Base-by-base conservation (phyloP, 2,329 filamentous ascomycete species). In the Nothopassalora personata region DNA sequence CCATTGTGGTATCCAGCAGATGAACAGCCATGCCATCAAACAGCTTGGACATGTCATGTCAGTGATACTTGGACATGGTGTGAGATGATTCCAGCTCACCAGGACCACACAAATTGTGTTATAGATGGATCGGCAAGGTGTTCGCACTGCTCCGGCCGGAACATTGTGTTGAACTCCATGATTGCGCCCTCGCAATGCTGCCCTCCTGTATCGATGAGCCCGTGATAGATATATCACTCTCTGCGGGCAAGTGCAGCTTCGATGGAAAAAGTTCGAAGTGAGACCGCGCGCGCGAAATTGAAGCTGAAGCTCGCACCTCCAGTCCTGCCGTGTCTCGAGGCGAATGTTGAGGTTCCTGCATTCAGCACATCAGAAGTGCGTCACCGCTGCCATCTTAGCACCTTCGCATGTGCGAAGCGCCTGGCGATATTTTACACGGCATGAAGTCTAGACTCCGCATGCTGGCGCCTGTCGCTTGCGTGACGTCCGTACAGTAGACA, bases 1-100 rank as follows among this genome's bases (percentile, higher is more conserved):
- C 75, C 96, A 92, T 73, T 97, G 92, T 0, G 92, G 92, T 3
- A 96, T 82, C 76, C 97, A 97, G 39, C 92, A 97, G 59, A 96
- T 77, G 63, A 96, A 80, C 67, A 97, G 90, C 58, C 91, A 92
- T 68, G 95, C 72, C 64, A 96, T 80, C 67, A 97, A 90, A 68
- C 94, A 74, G 66, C 82, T 84, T 61, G 59, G 27, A 50, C 53
- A 62, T 19, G 53, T 71, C 53, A 62, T 19, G 53, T 71, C 34
- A 50, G 56, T 31, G 39, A 5, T 10, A 11, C 8, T n/a, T 4
- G 7, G 19, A 7, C 48, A 10, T 13, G 18, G 18, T 27, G 15
- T 23, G 5, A 10, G 36, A 13, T 27, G 4, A 5, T 13, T 13
- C 19, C 1, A 23, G 23, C 43, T 19, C 58, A 65, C 60, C 58